These are phyloP conservation scores for Petunia hybrid DNA, from an alignment of 305 asterid genomes.

Conservation along the genomic window DNA sequence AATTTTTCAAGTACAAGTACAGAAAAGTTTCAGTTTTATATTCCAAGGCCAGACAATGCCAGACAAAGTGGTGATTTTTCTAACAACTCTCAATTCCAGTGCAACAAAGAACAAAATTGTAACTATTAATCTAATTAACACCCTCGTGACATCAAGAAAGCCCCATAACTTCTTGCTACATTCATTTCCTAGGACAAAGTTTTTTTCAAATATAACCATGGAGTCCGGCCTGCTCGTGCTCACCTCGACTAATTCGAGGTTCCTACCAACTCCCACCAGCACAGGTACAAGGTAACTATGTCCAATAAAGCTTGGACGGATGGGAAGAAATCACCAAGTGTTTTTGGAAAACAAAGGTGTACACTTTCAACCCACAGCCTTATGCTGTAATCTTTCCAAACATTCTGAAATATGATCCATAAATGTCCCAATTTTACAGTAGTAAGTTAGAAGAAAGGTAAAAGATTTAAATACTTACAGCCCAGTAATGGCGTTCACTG, in stretches of 20 bases:
- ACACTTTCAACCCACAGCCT: not conserved
- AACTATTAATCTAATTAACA: not conserved
- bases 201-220: too few species aligned
- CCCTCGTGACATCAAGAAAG: not conserved
- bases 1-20: not conserved
- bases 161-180: not conserved
- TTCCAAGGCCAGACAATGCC: conserved; percentile 2
- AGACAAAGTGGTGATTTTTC: conserved; percentile 9
- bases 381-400: not conserved
- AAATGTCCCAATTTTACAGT: not conserved
- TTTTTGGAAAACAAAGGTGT: too few species aligned
- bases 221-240: too few species aligned
- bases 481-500: conserved; percentile 87
- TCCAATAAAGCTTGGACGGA: too few species aligned
- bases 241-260: too few species aligned
- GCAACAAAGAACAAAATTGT: not conserved
- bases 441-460: not conserved
- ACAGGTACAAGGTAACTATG: too few species aligned
- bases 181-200: not conserved
- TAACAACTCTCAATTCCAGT: not conserved
- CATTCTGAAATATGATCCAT: not conserved
- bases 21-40: not conserved
- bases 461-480: conserved; percentile 56
- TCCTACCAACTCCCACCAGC: too few species aligned
- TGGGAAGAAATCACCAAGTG: too few species aligned